Percentiles rank a stretch among this genome's conserved stretches.
Conservation (phyloP, 345 rosid species). For the Syzygium oleosum region DNA sequence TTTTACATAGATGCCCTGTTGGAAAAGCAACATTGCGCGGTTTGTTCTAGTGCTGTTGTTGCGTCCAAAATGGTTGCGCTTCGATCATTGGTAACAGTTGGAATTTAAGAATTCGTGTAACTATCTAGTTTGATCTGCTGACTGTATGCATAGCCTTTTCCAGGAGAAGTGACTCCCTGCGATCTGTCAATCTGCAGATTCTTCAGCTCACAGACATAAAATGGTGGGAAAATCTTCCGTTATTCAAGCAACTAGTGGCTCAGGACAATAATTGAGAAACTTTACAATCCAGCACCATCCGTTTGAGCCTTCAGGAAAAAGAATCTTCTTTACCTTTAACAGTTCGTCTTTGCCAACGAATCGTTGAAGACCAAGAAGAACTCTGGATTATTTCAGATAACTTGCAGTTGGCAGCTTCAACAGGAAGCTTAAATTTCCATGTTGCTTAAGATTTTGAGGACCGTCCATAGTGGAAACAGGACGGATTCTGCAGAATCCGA, state of each 20-base stretch:
- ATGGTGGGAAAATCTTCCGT: not conserved
- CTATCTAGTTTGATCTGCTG: not conserved
- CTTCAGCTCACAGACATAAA: not conserved
- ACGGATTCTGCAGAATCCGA: conserved; percentile 21
- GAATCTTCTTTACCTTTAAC: not conserved
- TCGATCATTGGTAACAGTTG: not conserved
- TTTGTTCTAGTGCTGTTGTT: not conserved
- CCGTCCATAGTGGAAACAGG: not conserved
- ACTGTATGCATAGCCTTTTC: not conserved
- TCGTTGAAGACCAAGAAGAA: not conserved
- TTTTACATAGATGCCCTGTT: not conserved
- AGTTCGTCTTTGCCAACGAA: not conserved
- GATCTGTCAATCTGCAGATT: not conserved
- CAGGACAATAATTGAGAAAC: not conserved
- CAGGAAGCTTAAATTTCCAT: not conserved
- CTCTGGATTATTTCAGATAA: not conserved
- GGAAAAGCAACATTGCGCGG: not conserved
- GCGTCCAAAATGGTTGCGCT: not conserved
- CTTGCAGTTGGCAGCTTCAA: not conserved
- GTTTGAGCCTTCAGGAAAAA: not conserved
- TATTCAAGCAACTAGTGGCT: not conserved
- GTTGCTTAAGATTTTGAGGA: not conserved
- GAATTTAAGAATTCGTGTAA: not conserved
- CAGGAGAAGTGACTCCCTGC: not conserved
- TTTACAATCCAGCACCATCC: not conserved